Percentiles rank a stretch among this genome's conserved stretches.
phyloP scores from a whole-genome alignment of 306 rosid genomes.

The Cucurbita pepo region DNA sequence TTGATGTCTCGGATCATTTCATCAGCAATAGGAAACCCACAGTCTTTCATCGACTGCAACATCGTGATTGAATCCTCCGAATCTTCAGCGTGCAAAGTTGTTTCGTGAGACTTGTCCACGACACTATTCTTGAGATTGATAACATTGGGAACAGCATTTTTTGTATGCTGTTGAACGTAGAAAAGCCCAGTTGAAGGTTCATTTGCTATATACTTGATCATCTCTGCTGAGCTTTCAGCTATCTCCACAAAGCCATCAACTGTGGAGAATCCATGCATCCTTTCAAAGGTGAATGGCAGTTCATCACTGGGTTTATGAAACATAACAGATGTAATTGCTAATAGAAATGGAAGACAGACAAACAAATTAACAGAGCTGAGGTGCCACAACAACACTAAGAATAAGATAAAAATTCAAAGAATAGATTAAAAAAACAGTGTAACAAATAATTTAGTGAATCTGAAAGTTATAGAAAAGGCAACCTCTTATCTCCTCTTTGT shows the following conservation, averaged over 20 bases:
- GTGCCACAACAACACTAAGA: neutral
- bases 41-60: conserved; percentile 66
- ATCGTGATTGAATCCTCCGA: conserved; percentile 58
- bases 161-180: conserved; percentile 78
- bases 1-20: conserved; percentile 75
- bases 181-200: conserved; percentile 89
- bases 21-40: conserved; percentile 53
- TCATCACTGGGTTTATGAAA: conserved; percentile 32
- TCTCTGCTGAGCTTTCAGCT: conserved; percentile 65
- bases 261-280: conserved; percentile 76
- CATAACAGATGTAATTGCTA: conserved; percentile 10
- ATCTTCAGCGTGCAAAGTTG: conserved; percentile 60
- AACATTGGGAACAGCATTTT: conserved; percentile 59
- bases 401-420: neutral
- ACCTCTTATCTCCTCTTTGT: neutral
- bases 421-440: neutral
- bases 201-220: conserved; percentile 65
- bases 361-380: neutral
- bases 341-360: neutral
- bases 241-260: conserved; percentile 83
- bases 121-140: conserved; percentile 31
- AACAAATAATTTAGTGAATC: neutral
- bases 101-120: conserved; percentile 43
- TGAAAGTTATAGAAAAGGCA: neutral
- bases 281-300: conserved; percentile 27